phyloP scores from a whole-genome alignment of 805 yeast species.

The Hanseniaspora mollemarum region DNA sequence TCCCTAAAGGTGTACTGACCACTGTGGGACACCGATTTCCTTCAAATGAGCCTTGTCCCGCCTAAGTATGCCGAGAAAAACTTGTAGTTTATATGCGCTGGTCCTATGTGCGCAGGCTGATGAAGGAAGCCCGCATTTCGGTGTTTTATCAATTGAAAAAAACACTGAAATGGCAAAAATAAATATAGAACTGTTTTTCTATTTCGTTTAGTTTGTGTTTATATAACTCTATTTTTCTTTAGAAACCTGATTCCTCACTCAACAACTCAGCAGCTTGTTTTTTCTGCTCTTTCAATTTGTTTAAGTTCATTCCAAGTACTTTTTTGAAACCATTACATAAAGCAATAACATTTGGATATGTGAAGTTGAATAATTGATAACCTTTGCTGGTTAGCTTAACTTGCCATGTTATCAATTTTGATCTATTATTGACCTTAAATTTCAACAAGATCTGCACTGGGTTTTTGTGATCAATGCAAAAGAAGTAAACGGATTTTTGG shows the following conservation, averaged over 20 bases:
- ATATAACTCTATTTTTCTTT: background rate
- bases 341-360: slow-evolving; percentile 78
- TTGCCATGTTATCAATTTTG: slow-evolving; percentile 72
- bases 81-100: too few relatives aligned
- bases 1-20: too few relatives aligned
- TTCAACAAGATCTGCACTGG: slow-evolving; percentile 90
- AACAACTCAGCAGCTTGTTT: slow-evolving; percentile 5
- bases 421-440: slow-evolving; percentile 66
- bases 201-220: background rate
- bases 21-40: too few relatives aligned
- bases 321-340: slow-evolving; percentile 93
- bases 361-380: slow-evolving; percentile 61
- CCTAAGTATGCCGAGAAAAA: too few relatives aligned
- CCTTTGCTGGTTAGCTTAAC: slow-evolving; percentile 86
- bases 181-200: background rate
- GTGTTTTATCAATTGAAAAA: background rate
- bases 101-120: too few relatives aligned
- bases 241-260: too few relatives aligned
- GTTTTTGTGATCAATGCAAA: slow-evolving; percentile 75
- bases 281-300: slow-evolving; percentile 8
- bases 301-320: slow-evolving; percentile 23
- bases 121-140: background rate
- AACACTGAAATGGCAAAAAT: background rate
- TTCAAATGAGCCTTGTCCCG: too few relatives aligned
- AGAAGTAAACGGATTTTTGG: slow-evolving; percentile 77